phyloP scores from a whole-genome alignment of 495 filamentous ascomycete genomes.

The Hyaloscypha finlandica region DNA sequence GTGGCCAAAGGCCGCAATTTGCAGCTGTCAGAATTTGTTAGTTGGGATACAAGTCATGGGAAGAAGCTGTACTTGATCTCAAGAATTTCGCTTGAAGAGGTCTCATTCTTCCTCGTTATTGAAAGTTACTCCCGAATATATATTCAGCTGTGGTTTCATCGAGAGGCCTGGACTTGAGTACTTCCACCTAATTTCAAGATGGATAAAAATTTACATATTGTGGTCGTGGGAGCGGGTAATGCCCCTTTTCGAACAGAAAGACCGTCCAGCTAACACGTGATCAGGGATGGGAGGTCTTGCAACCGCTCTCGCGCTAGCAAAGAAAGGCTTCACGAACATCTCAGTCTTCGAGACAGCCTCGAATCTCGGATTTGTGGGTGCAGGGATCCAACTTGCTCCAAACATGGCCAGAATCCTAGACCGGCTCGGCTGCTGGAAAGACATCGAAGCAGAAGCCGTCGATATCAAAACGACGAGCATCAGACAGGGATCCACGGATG shows the following conservation, averaged over 20 bases:
- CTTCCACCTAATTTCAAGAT: conserved; percentile 9
- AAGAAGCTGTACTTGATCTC: neutral
- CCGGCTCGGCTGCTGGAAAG: conserved; percentile 65
- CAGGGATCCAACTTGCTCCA: conserved; percentile 79
- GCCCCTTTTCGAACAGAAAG: neutral
- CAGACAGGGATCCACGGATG: conserved; percentile 60
- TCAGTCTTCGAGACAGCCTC: conserved; percentile 73
- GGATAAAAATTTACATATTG: conserved; percentile 24
- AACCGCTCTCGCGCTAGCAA: conserved; percentile 69
- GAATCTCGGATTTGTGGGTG: conserved; percentile 78
- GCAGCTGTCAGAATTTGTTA: neutral
- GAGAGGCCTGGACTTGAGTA: neutral
- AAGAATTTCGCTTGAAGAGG: neutral
- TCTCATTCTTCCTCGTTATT: neutral
- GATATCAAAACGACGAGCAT: conserved; percentile 41
- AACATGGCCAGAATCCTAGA: conserved; percentile 79
- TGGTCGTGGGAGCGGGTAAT: conserved; percentile 24
- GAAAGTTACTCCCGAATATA: neutral
- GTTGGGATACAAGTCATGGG: conserved; percentile 5
- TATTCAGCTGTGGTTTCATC: too few relatives aligned
- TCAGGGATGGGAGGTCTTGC: conserved; percentile 79
- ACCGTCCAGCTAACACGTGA: conserved; percentile 11
- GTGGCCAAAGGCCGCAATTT: neutral
- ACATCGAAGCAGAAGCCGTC: conserved; percentile 64
- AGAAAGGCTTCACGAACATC: conserved; percentile 71